phyloP scores from a whole-genome alignment of 1,284 basidiomycete genomes.

The Fistulinella staudtii region DNA sequence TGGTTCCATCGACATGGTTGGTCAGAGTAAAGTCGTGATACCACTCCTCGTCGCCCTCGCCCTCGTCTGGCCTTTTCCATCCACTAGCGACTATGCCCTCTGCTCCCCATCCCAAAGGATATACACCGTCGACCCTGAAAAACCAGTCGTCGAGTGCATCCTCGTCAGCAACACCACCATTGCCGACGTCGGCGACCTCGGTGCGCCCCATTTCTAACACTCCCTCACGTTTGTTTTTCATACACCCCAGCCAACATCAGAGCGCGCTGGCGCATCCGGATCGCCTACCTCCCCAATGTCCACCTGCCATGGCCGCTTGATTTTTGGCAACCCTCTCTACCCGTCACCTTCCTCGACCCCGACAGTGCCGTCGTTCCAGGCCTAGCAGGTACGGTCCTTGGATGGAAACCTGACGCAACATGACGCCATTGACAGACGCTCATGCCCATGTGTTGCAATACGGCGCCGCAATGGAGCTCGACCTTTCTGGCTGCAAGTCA shows the following conservation, averaged over 20 bases:
- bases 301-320: slow-evolving; percentile 25
- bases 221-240: slow-evolving; percentile 1
- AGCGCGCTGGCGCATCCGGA: slow-evolving; percentile 19
- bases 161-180: slow-evolving; percentile 57
- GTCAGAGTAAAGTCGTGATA: neutral
- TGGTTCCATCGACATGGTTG: slow-evolving; percentile 22
- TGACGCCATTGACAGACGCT: slow-evolving; percentile 49
- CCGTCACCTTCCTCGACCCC: slow-evolving; percentile 41
- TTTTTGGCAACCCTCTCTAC: slow-evolving; percentile 27
- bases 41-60: neutral
- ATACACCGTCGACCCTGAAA: slow-evolving; percentile 50
- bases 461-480: slow-evolving; percentile 62
- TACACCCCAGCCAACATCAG: slow-evolving; percentile 20
- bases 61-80: slow-evolving; percentile 2
- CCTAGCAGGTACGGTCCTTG: slow-evolving; percentile 49
- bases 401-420: neutral
- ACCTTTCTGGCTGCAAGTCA: slow-evolving; percentile 57
- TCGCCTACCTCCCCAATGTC: slow-evolving; percentile 1
- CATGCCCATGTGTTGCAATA: slow-evolving; percentile 76
- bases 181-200: slow-evolving; percentile 50
- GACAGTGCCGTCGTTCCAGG: slow-evolving; percentile 64
- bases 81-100: slow-evolving; percentile 37
- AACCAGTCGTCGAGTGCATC: slow-evolving; percentile 61
- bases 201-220: slow-evolving; percentile 38
- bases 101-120: slow-evolving; percentile 45